Conservation (phyloP, 148 eudicot species). For the Cornus kousa region DNA sequence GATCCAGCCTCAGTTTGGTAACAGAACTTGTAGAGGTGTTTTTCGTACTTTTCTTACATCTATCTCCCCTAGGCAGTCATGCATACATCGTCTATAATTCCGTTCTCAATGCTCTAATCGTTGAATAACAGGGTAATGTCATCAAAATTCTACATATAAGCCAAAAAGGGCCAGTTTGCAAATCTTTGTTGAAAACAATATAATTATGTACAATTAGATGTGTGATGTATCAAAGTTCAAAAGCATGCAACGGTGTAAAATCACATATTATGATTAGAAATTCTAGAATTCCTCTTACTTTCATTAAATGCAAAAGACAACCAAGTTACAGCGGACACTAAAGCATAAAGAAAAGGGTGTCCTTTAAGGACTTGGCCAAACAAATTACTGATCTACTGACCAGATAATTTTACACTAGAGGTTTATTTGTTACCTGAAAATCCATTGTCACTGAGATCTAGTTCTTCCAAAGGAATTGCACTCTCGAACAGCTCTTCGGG, state of each 20-base stretch:
- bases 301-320: neutral
- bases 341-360: neutral
- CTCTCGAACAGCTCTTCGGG: conserved; percentile 61
- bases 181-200: no score
- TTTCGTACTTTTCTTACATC: neutral
- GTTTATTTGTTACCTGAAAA: conserved; percentile 65
- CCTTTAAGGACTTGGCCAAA: neutral
- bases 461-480: conserved; percentile 53
- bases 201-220: neutral
- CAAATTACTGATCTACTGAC: neutral
- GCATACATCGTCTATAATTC: no score
- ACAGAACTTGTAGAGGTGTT: neutral
- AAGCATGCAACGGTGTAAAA: neutral
- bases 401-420: neutral
- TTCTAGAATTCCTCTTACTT: neutral
- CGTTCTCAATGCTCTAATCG: no score
- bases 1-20: neutral
- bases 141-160: no score
- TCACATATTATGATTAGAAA: neutral
- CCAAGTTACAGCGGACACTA: neutral
- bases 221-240: neutral
- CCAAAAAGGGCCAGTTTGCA: neutral
- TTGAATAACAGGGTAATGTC: no score
- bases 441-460: conserved; percentile 88
- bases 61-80: no score